These are phyloP conservation scores for Globisporangium canariense DNA, from an alignment of 352 stramenopile species.

Conservation along the genomic window DNA sequence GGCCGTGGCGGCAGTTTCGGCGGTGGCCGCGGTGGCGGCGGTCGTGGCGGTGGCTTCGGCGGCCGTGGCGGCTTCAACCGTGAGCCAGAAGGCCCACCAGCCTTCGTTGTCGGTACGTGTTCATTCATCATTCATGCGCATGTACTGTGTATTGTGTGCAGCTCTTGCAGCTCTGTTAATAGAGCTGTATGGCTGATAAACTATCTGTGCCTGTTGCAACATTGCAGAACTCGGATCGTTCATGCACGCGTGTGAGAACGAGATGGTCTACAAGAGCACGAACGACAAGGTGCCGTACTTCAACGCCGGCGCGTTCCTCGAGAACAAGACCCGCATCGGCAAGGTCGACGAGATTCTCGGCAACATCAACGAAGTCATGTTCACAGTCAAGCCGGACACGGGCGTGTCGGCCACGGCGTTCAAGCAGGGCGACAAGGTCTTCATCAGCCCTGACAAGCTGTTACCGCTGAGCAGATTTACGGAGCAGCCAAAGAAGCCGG, in stretches of 20 bases:
- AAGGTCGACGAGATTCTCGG: constrained; percentile 99
- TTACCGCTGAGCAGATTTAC: constrained; percentile 96
- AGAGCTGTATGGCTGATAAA: not conserved
- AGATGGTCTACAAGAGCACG: constrained; percentile 98
- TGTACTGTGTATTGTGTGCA: not conserved
- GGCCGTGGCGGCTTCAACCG: constrained; percentile 41
- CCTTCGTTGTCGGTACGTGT: constrained; percentile 64
- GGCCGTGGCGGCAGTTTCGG: constrained; percentile 36
- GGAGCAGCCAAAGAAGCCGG: constrained; percentile 80
- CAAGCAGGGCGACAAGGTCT: constrained; percentile 96
- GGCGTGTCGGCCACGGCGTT: constrained; percentile 95
- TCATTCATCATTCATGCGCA: not conserved
- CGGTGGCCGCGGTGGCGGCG: constrained; percentile 27
- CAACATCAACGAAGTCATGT: constrained; percentile 95
- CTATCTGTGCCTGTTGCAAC: constrained; percentile 2
- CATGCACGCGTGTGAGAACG: constrained; percentile 96
- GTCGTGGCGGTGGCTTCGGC: constrained; percentile 37
- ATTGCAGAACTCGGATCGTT: constrained; percentile 92
- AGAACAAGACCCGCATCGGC: constrained; percentile 99
- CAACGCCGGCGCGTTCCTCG: constrained; percentile 96
- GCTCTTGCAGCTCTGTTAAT: not conserved
- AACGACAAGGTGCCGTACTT: constrained; percentile 98
- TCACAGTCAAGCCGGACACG: constrained; percentile 96
- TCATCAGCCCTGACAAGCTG: constrained; percentile 97
- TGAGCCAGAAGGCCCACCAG: constrained; percentile 64